Percentiles rank a stretch among this genome's conserved stretches.
Evolutionary conservation across 495 filamentous ascomycete species (phyloP).

Genomic region (Penicillium pulvis): DNA sequence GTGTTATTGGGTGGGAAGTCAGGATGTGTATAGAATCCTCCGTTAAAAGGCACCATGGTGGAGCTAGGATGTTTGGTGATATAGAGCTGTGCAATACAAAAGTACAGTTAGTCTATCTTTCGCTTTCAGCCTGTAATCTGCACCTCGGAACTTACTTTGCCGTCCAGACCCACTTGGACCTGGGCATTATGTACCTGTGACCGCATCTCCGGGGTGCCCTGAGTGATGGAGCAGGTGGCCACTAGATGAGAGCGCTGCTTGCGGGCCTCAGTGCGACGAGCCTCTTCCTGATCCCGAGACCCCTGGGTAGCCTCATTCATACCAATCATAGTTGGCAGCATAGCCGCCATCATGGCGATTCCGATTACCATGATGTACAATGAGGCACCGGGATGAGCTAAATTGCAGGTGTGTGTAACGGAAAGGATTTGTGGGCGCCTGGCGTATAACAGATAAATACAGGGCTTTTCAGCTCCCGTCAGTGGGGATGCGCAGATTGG

Average conservation of each 20-base stretch:
- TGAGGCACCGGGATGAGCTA: neutral
- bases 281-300: slow-evolving; percentile 26
- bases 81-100: slow-evolving; percentile 21
- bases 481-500: slow-evolving; percentile 11
- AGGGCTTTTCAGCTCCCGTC: slow-evolving; percentile 7
- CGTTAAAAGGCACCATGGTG: slow-evolving; percentile 30
- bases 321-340: slow-evolving; percentile 35
- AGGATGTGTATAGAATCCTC: slow-evolving; percentile 27
- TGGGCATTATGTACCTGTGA: slow-evolving; percentile 31
- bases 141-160: slow-evolving; percentile 25
- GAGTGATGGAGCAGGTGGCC: slow-evolving; percentile 22
- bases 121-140: slow-evolving; percentile 2
- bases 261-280: slow-evolving; percentile 21
- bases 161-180: slow-evolving; percentile 31
- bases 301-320: slow-evolving; percentile 30
- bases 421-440: slow-evolving; percentile 6
- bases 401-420: slow-evolving; percentile 1
- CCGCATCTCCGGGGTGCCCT: slow-evolving; percentile 23
- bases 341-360: slow-evolving; percentile 33
- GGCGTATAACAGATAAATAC: slow-evolving; percentile 23
- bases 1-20: slow-evolving; percentile 29
- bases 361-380: slow-evolving; percentile 26
- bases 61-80: slow-evolving; percentile 27
- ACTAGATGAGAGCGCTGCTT: slow-evolving; percentile 27
- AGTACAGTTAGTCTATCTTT: neutral